phyloP scores from a whole-genome alignment of 2,329 filamentous ascomycete species.

The Setomelanomma holmii region DNA sequence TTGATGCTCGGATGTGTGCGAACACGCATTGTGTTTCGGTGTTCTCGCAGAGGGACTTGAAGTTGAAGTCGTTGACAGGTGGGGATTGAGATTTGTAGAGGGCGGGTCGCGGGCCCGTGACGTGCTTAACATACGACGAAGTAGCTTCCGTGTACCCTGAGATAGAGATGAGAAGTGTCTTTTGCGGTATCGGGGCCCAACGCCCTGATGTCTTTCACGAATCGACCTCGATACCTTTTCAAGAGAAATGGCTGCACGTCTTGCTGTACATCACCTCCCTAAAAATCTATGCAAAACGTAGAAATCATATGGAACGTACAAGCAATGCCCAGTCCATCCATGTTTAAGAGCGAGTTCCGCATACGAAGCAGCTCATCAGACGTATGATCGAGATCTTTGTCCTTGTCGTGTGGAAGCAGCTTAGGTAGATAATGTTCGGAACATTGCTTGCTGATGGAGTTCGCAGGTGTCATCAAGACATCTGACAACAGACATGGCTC shows the following conservation, averaged over 20 bases:
- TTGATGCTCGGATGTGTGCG: slow-evolving; percentile 62
- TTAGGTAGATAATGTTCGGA: slow-evolving; percentile 62
- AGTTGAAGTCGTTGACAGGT: slow-evolving; percentile 62
- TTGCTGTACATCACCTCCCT: too few relatives aligned
- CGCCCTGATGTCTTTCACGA: too few relatives aligned
- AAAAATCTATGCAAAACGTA: too few relatives aligned
- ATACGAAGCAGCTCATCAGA: slow-evolving; percentile 55
- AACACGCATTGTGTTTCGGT: slow-evolving; percentile 59
- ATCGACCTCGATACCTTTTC: too few relatives aligned
- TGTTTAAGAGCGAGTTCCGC: slow-evolving; percentile 62
- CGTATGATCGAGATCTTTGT: slow-evolving; percentile 50
- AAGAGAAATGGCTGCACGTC: too few relatives aligned
- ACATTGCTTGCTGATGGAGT: slow-evolving; percentile 46
- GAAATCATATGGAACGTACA: slow-evolving; percentile 42
- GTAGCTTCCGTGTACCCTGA: slow-evolving; percentile 55
- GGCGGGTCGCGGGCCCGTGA: slow-evolving; percentile 53
- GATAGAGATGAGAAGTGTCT: slow-evolving; percentile 4
- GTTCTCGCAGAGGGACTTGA: slow-evolving; percentile 60
- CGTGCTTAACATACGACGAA: slow-evolving; percentile 49
- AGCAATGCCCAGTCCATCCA: slow-evolving; percentile 63
- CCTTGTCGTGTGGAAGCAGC: slow-evolving; percentile 55
- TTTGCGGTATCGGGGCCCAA: too few relatives aligned
- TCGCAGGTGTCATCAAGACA: slow-evolving; percentile 57
- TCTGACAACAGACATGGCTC: slow-evolving; percentile 64
- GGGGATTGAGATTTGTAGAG: slow-evolving; percentile 62